A percentile compares a stretch with the other conserved stretches of the same genome.
Evolutionary conservation across 2,329 filamentous ascomycete species (phyloP).

Genomic region (Penicillium sp.): DNA sequence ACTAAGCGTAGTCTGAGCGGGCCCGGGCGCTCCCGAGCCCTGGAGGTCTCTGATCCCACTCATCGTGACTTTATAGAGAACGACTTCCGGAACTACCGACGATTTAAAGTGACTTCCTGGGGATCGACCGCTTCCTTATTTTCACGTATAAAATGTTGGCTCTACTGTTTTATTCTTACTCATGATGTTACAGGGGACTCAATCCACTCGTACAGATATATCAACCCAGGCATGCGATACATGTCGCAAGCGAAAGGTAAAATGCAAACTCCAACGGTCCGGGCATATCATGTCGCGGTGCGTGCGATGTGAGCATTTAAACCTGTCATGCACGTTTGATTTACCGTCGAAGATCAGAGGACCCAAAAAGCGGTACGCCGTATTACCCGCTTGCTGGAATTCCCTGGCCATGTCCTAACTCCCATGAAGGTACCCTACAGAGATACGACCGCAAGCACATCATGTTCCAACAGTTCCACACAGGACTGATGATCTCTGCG

Average conservation of each 20-base stretch:
- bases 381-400: not conserved
- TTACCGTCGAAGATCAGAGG: not conserved
- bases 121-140: not conserved
- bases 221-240: not conserved
- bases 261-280: not conserved
- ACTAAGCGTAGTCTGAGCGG: too few species aligned
- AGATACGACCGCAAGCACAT: not conserved
- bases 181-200: not conserved
- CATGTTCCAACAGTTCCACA: not conserved
- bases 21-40: too few species aligned
- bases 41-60: not conserved
- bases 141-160: not conserved
- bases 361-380: not conserved
- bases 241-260: not conserved
- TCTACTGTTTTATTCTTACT: not conserved
- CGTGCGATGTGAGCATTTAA: not conserved
- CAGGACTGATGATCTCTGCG: not conserved
- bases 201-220: not conserved
- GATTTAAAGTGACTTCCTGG: not conserved
- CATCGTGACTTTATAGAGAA: not conserved
- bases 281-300: not conserved
- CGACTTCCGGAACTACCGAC: not conserved
- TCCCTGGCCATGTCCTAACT: not conserved
- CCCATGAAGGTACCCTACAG: not conserved
- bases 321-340: not conserved